Percentiles rank a stretch among this genome's conserved stretches.
Conservation (phyloP, 805 yeast species). For the Metschnikowia cubensis region DNA sequence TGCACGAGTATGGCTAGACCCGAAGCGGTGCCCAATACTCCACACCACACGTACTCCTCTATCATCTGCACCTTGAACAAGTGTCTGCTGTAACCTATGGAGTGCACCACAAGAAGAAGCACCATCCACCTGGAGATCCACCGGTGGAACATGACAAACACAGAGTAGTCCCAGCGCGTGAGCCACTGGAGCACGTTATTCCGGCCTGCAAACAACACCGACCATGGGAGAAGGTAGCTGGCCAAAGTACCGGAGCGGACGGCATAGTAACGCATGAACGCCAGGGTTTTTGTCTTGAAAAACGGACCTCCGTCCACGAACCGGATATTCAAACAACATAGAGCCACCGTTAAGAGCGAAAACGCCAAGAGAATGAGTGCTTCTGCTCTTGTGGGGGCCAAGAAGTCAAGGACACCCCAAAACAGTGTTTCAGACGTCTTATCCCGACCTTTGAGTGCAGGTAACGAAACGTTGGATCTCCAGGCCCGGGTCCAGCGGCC, state of each 20-base stretch:
- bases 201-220: conserved; percentile 18
- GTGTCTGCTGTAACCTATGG: conserved; percentile 13
- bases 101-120: conserved; percentile 44
- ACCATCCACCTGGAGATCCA: conserved; percentile 48
- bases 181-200: conserved; percentile 30
- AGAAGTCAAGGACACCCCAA: conserved; percentile 22
- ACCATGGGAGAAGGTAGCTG: conserved; percentile 15
- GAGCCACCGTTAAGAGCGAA: conserved; percentile 1
- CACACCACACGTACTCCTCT: conserved; percentile 25
- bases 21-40: conserved; percentile 40
- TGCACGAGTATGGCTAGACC: conserved; percentile 45
- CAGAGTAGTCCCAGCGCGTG: conserved; percentile 39
- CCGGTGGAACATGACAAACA: conserved; percentile 56
- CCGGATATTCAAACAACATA: conserved; percentile 8
- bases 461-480: conserved; percentile 34
- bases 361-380: conserved; percentile 10
- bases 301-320: conserved; percentile 15
- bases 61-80: conserved; percentile 1
- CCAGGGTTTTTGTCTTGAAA: conserved; percentile 21
- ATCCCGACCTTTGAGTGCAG: conserved; percentile 31
- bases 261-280: conserved; percentile 39
- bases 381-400: conserved; percentile 22
- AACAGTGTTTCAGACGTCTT: conserved; percentile 27
- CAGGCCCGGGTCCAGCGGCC: conserved; percentile 29
- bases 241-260: conserved; percentile 18